These are phyloP conservation scores for Pseudogymnoascus sp. DNA, from an alignment of 2,329 filamentous ascomycete genomes.

Conservation along the genomic window DNA sequence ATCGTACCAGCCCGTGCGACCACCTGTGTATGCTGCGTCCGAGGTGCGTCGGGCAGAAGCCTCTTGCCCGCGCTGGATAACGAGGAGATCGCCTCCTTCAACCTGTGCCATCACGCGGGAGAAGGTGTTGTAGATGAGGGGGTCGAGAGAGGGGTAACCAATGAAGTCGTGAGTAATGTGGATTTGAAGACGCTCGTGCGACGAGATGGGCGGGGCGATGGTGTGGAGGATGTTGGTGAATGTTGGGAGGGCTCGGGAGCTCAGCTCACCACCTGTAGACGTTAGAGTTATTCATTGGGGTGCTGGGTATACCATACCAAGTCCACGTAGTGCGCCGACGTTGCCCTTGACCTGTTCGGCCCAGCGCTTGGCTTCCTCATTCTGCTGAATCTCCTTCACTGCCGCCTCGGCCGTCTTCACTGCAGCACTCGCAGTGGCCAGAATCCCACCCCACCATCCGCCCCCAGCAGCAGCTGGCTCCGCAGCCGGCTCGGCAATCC, in stretches of 20 bases:
- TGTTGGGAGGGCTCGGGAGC: conserved; percentile 80
- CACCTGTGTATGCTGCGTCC: conserved; percentile 50
- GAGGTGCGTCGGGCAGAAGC: conserved; percentile 62
- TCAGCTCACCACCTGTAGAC: conserved; percentile 70
- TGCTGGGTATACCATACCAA: conserved; percentile 48
- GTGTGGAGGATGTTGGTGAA: conserved; percentile 94
- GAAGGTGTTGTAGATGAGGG: conserved; percentile 86
- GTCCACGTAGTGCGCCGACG: conserved; percentile 66
- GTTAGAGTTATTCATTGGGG: neutral
- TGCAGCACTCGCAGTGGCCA: conserved; percentile 66
- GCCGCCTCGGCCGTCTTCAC: conserved; percentile 89
- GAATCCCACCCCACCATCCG: conserved; percentile 84
- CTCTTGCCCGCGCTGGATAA: conserved; percentile 89
- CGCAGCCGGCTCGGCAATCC: conserved; percentile 36
- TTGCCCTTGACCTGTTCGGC: conserved; percentile 89
- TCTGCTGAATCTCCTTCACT: conserved; percentile 91
- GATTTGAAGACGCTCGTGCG: conserved; percentile 92
- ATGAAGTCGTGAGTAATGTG: conserved; percentile 95
- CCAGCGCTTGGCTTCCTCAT: conserved; percentile 95
- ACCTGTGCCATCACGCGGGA: conserved; percentile 97
- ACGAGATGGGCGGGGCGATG: conserved; percentile 90
- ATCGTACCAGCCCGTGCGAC: conserved; percentile 71
- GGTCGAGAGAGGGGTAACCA: conserved; percentile 89
- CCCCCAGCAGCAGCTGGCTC: conserved; percentile 42
- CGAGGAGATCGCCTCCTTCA: conserved; percentile 88